Evolutionary conservation across 176 grass and related monocot genomes (phyloP).

Genomic region (Zoysia pacifica): DNA sequence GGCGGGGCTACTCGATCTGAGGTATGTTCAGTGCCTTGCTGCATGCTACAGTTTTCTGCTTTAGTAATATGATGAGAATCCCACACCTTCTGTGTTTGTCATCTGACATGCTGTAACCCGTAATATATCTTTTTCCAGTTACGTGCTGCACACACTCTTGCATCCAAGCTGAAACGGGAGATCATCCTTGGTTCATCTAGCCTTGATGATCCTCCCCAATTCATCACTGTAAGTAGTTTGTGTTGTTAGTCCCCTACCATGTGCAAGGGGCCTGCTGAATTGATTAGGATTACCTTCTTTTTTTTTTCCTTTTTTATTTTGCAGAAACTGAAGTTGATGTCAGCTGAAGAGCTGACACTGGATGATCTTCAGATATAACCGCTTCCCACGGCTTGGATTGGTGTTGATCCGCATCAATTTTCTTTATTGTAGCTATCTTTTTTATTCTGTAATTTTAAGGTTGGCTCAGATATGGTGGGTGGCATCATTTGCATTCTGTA

Average conservation of each 20-base stretch:
- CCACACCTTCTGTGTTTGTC: constrained; percentile 11
- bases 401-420: neutral
- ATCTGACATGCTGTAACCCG: constrained; percentile 15
- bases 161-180: constrained; percentile 73
- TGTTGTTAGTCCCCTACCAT: constrained; percentile 4
- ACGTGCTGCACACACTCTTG: constrained; percentile 20
- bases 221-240: constrained; percentile 66
- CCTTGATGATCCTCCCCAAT: constrained; percentile 70
- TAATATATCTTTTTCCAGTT: constrained; percentile 50
- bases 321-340: constrained; percentile 77
- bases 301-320: neutral
- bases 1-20: constrained; percentile 74
- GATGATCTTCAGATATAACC: constrained; percentile 61
- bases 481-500: constrained; percentile 40
- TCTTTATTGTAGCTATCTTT: constrained; percentile 26
- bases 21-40: constrained; percentile 37
- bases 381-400: neutral
- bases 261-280: neutral
- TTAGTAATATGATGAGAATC: neutral
- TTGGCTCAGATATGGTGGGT: neutral
- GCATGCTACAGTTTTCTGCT: neutral
- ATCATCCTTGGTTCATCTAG: constrained; percentile 76
- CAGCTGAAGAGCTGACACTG: constrained; percentile 48
- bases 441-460: neutral
- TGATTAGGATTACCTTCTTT: constrained; percentile 3